Evolutionary conservation across 768 basidiomycete species (phyloP).

Genomic region (Neoboletus subvelutipes): DNA sequence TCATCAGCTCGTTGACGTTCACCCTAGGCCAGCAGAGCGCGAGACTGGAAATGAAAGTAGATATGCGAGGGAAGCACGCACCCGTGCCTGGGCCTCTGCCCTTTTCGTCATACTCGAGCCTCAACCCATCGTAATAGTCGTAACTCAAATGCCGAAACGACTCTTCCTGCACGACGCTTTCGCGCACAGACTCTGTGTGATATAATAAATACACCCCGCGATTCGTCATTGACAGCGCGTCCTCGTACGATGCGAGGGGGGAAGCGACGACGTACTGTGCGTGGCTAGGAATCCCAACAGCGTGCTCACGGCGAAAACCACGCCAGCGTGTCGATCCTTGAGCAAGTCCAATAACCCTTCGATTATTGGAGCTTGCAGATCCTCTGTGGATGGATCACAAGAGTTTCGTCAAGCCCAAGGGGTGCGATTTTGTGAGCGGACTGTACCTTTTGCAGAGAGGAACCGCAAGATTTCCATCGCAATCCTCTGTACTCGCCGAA

Average conservation of each 20-base stretch:
- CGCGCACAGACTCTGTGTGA: slow-evolving; percentile 16
- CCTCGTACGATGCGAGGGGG: background rate
- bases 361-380: slow-evolving; percentile 11
- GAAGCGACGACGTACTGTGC: slow-evolving; percentile 13
- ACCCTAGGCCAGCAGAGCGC: background rate
- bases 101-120: slow-evolving; percentile 16
- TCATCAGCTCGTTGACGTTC: background rate
- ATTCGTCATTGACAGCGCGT: background rate
- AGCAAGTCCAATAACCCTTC: slow-evolving; percentile 16
- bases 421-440: background rate
- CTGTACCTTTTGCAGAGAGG: slow-evolving; percentile 18
- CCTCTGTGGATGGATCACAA: slow-evolving; percentile 5
- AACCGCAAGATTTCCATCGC: slow-evolving; percentile 12
- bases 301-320: slow-evolving; percentile 15
- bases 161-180: slow-evolving; percentile 10
- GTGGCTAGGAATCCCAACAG: slow-evolving; percentile 13
- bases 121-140: slow-evolving; percentile 20
- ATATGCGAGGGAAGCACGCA: slow-evolving; percentile 1
- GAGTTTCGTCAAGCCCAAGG: background rate
- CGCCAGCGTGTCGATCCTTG: slow-evolving; percentile 13
- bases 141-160: slow-evolving; percentile 20
- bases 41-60: background rate
- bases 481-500: slow-evolving; percentile 15
- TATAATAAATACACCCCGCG: no score
- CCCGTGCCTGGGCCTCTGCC: slow-evolving; percentile 11